Evolutionary conservation across 1,139 yeast species (phyloP).

Genomic region (Blastobotrys illinoisensis): DNA sequence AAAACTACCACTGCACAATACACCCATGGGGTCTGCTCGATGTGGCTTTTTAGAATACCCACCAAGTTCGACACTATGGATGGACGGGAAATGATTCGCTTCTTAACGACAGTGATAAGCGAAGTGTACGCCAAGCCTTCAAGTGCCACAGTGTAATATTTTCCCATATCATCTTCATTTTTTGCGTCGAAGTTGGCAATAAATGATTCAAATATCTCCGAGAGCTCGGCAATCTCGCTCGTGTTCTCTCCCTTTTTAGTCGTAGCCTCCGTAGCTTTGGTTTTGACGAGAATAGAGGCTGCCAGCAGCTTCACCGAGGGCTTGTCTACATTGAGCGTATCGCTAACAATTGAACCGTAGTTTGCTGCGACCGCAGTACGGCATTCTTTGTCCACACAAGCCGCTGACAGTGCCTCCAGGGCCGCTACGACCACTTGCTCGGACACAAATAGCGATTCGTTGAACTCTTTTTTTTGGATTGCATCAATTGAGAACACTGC

Average conservation of each 20-base stretch:
- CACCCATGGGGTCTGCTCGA: slow-evolving; percentile 22
- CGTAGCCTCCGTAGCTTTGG: slow-evolving; percentile 25
- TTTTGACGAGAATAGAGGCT: slow-evolving; percentile 33
- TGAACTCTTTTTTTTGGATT: slow-evolving; percentile 21
- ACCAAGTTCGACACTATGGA: slow-evolving; percentile 20
- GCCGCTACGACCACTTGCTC: slow-evolving; percentile 25
- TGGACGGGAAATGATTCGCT: slow-evolving; percentile 21
- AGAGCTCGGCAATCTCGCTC: slow-evolving; percentile 25
- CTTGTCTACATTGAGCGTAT: slow-evolving; percentile 22
- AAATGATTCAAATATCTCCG: slow-evolving; percentile 28
- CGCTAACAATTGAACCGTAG: slow-evolving; percentile 24
- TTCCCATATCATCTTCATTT: slow-evolving; percentile 5
- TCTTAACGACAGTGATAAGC: slow-evolving; percentile 28
- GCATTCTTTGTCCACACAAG: slow-evolving; percentile 31
- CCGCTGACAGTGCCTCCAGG: slow-evolving; percentile 32
- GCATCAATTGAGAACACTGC: slow-evolving; percentile 20
- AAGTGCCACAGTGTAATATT: slow-evolving; percentile 26
- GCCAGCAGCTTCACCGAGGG: slow-evolving; percentile 29
- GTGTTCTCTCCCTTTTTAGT: slow-evolving; percentile 19
- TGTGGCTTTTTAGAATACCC: slow-evolving; percentile 10
- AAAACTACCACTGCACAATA: slow-evolving; percentile 33
- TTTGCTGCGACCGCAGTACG: slow-evolving; percentile 28
- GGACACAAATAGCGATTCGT: slow-evolving; percentile 16
- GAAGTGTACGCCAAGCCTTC: slow-evolving; percentile 39
- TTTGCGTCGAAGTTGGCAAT: slow-evolving; percentile 15